phyloP scores from a whole-genome alignment of 1,139 yeast species.

The Zhuliangozyma blackwelliae region DNA sequence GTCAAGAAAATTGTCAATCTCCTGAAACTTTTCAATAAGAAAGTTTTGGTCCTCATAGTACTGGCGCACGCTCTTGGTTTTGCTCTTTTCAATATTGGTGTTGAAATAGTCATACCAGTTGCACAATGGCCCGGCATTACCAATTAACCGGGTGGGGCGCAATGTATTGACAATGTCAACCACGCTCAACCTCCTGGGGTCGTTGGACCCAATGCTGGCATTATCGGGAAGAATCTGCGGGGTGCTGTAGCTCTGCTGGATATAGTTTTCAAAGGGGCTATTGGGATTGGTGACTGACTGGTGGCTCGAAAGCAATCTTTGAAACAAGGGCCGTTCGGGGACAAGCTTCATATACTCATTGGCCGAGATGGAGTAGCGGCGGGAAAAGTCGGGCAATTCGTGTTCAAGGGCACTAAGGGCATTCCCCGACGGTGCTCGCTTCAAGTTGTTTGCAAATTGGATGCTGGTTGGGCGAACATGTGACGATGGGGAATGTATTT shows the following conservation, averaged over 20 bases:
- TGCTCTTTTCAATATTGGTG: conserved; percentile 20
- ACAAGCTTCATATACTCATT: conserved; percentile 7
- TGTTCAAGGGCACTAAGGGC: no score
- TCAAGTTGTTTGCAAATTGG: no score
- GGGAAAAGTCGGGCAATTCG: not conserved
- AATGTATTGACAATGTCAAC: conserved; percentile 11
- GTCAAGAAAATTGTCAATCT: conserved; percentile 64
- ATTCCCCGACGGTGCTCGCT: no score
- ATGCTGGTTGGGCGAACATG: no score
- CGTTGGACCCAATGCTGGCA: conserved; percentile 19
- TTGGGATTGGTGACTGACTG: conserved; percentile 30
- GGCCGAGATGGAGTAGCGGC: conserved; percentile 10
- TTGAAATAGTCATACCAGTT: conserved; percentile 43
- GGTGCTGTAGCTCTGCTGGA: conserved; percentile 1
- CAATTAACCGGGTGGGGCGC: conserved; percentile 56
- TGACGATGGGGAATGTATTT: no score
- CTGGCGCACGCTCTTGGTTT: conserved; percentile 18
- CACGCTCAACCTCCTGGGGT: conserved; percentile 21
- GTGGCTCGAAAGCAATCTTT: conserved; percentile 25
- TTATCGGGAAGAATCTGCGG: conserved; percentile 5
- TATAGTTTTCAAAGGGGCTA: conserved; percentile 14
- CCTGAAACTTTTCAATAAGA: conserved; percentile 51
- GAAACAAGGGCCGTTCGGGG: conserved; percentile 20
- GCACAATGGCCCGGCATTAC: conserved; percentile 41
- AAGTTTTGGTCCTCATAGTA: conserved; percentile 55